phyloP scores from a whole-genome alignment of 2,329 filamentous ascomycete genomes.

The Botrytis fragariae region DNA sequence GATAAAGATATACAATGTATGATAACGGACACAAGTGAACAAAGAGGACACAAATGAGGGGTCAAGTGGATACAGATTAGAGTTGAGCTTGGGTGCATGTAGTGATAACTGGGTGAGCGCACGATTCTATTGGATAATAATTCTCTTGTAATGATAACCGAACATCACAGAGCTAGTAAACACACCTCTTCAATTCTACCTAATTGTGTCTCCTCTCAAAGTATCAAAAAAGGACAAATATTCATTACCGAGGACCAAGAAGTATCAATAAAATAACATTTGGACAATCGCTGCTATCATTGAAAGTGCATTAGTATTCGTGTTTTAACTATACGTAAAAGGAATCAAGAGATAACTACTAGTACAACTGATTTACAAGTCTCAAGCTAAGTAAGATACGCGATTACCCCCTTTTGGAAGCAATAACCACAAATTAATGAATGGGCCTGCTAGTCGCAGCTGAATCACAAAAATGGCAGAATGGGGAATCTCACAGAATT shows the following conservation, averaged over 20 bases:
- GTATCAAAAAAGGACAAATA: too few relatives aligned
- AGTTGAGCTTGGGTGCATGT: accelerated
- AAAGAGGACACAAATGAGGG: neutral
- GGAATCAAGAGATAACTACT: too few relatives aligned
- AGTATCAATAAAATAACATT: too few relatives aligned
- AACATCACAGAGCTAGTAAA: accelerated
- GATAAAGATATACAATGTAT: neutral
- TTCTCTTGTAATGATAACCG: neutral
- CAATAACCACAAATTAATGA: neutral
- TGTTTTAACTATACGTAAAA: too few relatives aligned
- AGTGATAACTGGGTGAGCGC: accelerated
- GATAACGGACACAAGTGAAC: neutral
- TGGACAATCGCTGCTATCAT: too few relatives aligned
- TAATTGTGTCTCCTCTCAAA: neutral
- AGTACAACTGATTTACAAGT: too few relatives aligned
- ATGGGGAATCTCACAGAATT: too few relatives aligned
- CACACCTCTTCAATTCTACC: neutral
- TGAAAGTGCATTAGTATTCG: too few relatives aligned
- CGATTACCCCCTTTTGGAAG: neutral
- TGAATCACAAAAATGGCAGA: neutral
- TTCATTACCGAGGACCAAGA: too few relatives aligned
- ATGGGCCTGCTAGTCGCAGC: neutral
- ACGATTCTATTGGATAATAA: neutral
- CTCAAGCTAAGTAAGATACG: too few relatives aligned
- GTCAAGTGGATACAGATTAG: neutral